Conservation (phyloP, 2,329 filamentous ascomycete species). For the Verticillium dahliae region DNA sequence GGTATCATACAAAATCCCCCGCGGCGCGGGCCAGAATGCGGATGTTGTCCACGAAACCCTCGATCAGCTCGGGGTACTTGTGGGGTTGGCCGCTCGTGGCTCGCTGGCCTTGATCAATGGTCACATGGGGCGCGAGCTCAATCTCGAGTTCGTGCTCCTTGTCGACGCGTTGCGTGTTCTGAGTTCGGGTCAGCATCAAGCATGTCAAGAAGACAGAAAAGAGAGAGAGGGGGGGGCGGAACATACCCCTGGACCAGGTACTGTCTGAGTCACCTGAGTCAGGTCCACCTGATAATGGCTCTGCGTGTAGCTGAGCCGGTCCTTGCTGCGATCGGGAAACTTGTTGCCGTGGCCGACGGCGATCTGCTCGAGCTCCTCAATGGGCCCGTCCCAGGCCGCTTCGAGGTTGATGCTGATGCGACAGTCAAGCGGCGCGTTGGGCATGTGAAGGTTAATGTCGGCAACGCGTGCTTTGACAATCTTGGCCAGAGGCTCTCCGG, state of each 20-base stretch:
- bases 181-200: conserved; percentile 4
- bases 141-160: conserved; percentile 80
- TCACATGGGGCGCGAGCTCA: conserved; percentile 57
- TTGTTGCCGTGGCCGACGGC: conserved; percentile 27
- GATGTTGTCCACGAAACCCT: conserved; percentile 70
- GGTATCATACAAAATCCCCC: not conserved
- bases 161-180: conserved; percentile 34
- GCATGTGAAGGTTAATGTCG: conserved; percentile 83
- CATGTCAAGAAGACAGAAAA: not conserved
- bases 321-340: conserved; percentile 67
- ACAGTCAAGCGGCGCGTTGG: conserved; percentile 74
- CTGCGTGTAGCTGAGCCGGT: conserved; percentile 86
- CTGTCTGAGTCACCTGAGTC: conserved; percentile 69
- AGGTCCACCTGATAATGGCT: conserved; percentile 85
- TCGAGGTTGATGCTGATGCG: conserved; percentile 93
- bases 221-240: too few species aligned
- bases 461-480: conserved; percentile 89
- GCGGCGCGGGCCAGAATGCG: conserved; percentile 44
- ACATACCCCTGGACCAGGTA: conserved; percentile 29
- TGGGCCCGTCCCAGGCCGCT: conserved; percentile 73
- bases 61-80: conserved; percentile 61
- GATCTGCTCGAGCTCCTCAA: conserved; percentile 45
- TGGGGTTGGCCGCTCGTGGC: conserved; percentile 46
- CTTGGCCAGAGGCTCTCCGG: conserved; percentile 62
- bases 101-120: conserved; percentile 59